Evolutionary conservation across 495 filamentous ascomycete species (phyloP), one percentile per base, ranked within the genome.

Genomic region (Ramalina intermedia): DNA sequence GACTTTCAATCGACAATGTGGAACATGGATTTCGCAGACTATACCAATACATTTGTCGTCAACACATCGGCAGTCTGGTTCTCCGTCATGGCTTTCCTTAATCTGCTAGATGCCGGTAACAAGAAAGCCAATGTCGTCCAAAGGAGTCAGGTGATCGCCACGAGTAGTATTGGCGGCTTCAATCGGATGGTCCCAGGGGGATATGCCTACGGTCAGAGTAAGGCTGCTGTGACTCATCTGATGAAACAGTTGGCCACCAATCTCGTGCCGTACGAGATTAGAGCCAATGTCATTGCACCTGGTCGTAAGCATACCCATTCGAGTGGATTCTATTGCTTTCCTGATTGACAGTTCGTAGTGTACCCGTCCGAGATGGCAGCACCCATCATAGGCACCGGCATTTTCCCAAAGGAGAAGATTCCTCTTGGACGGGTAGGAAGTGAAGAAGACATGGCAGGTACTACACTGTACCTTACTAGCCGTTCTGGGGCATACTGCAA

Each of bases 71-170:
- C 59, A 8, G 57, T 60, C 6, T 64, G 59, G 42, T 71, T 65
- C 55, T 63, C 66, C 23, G 58, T 62, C 23, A 49, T 65, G 6
- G 69, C 70, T 1, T 73, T 73, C 48, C 53, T 72, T 5, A 55
- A 61, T 33, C 60, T 73, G 1, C 65, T 73, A 17, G 66, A 69
- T 47, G 61, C 56, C 13, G 69, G 68, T 3, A 72, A 65, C 43
- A 54, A 55, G 51, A 61, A 62, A 43, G 64, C 60, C 7, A 78
- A 75, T 40, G 58, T 75, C 6, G 58, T 61, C 45, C 69, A 69
- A 58, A 64, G 58, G 40, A 76, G 74, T 46, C 80, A 84, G 61
- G 67, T 84, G n/a, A 66, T 84, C n/a, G 72, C 74, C 8, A 73
- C 74, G 2, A 73, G 71, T 57, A 73, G 67, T 41, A 76, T 82